Evolutionary conservation across 2,329 filamentous ascomycete species (phyloP), one percentile per base, ranked within the genome.

Genomic region (Claviceps purpurea): DNA sequence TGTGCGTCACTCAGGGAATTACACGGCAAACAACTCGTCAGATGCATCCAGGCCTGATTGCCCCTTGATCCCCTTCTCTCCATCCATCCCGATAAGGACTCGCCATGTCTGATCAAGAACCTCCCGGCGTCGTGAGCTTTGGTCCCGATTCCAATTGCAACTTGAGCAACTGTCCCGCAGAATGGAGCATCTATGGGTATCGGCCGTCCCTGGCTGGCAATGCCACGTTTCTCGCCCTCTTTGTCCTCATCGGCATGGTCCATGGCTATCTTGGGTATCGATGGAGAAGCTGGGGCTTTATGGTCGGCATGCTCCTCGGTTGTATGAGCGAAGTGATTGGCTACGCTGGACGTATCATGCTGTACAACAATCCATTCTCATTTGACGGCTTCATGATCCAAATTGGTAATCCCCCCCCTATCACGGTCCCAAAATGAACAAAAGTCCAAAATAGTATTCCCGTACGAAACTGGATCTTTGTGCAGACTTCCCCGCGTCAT

Each of bases 351-450:
- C 73, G 83, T 11, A 68, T 84, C 50, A 61, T 80, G 59, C 67
- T 82, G 54, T 73, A 75, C 56, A 55, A 73, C 45, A 77, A 85
- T 58, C 78, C 80, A 0, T 85, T 81, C 60, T 69, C 62, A 47
- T 75, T 82, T 60, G 61, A 61, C 13, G 78, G 73, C 7, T 87
- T 86, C 61, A 73, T 85, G 62, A 73, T 84, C n/a, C 79, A 86
- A 61, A 83, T 84, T 56, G 69, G 76, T 77, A 60, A 47, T 71
- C 64, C 47, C 16, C 18, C 26, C 5, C 34, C 20, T 10, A 8
- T 11, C 2, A 5, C 5, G 1, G 7, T 14, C 16, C 22, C 38
- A 38, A 20, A 44, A 37, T 40, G n/a, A 22, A 20, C 1, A 10
- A 5, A 47, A 47, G 4, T 34, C 10, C 34, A 43, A 24, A 6